These are phyloP conservation scores for Gardenia jasminoides DNA, from an alignment of 257 asterid genomes.

Conservation along the genomic window DNA sequence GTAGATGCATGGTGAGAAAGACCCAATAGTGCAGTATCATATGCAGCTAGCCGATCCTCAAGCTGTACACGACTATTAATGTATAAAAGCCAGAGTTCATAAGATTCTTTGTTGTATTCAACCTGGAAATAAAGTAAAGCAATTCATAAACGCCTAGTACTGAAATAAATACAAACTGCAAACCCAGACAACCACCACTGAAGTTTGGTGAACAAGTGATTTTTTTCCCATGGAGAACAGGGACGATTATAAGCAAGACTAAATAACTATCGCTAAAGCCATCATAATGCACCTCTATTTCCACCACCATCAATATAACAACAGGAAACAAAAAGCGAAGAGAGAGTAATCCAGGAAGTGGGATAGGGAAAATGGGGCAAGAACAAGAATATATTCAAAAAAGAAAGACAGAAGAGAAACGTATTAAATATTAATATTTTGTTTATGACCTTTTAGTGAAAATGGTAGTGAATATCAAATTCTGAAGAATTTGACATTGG, in stretches of 20 bases:
- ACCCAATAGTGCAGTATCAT: conserved; percentile 40
- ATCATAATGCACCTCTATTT: background rate
- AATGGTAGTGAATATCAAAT: background rate
- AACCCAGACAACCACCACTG: background rate
- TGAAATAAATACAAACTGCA: conserved; percentile 2
- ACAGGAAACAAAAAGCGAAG: background rate
- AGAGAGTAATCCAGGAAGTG: background rate
- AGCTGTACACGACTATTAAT: conserved; percentile 41
- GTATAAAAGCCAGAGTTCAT: conserved; percentile 50
- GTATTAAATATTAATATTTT: background rate
- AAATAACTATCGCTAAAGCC: background rate
- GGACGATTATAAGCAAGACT: background rate
- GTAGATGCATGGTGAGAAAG: conserved; percentile 27
- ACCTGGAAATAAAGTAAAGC: conserved; percentile 31
- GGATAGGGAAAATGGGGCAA: background rate
- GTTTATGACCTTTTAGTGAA: background rate
- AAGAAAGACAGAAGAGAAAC: background rate
- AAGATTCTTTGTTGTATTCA: conserved; percentile 28
- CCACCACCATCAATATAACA: background rate
- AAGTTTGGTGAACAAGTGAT: background rate
- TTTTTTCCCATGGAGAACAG: background rate
- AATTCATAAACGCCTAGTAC: background rate
- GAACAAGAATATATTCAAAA: background rate
- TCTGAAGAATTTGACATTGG: background rate
- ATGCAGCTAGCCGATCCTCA: conserved; percentile 41